These are phyloP conservation scores for Tetracladium marchalianum DNA, from an alignment of 495 filamentous ascomycete species.

Conservation along the genomic window DNA sequence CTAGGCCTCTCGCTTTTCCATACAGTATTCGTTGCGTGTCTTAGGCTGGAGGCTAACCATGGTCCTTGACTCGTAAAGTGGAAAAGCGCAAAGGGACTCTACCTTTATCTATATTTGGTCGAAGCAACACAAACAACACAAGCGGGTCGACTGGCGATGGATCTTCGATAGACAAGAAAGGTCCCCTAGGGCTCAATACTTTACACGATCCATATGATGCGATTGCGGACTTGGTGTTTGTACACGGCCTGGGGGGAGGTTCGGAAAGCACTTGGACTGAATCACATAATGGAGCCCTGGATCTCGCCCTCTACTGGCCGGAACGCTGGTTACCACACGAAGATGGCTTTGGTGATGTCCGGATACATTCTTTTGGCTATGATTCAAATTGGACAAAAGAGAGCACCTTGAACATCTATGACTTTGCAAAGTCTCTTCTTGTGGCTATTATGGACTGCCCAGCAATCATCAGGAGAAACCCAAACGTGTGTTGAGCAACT, in stretches of 20 bases:
- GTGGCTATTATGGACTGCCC: slow-evolving; percentile 8
- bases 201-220: slow-evolving; percentile 17
- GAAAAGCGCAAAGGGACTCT: too few relatives aligned
- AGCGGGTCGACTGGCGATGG: too few relatives aligned
- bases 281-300: not conserved
- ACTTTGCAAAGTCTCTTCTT: slow-evolving; percentile 35
- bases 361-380: slow-evolving; percentile 16
- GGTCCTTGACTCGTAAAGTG: too few relatives aligned
- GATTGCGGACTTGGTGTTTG: slow-evolving; percentile 27
- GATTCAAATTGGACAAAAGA: slow-evolving; percentile 19
- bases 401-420: slow-evolving; percentile 27
- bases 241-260: slow-evolving; percentile 19
- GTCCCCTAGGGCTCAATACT: slow-evolving; percentile 24
- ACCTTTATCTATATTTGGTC: too few relatives aligned
- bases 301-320: slow-evolving; percentile 14
- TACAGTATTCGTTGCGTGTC: too few relatives aligned
- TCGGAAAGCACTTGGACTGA: slow-evolving; percentile 19
- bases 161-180: slow-evolving; percentile 5
- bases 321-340: slow-evolving; percentile 13
- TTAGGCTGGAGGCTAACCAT: too few relatives aligned
- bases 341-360: slow-evolving; percentile 2
- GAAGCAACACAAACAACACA: too few relatives aligned
- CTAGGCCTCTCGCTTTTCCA: too few relatives aligned
- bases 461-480: not conserved
- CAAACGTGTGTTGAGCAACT: slow-evolving; percentile 8